These are phyloP conservation scores for Alternaria angustiovoidea DNA, from an alignment of 2,329 filamentous ascomycete species.

Conservation along the genomic window DNA sequence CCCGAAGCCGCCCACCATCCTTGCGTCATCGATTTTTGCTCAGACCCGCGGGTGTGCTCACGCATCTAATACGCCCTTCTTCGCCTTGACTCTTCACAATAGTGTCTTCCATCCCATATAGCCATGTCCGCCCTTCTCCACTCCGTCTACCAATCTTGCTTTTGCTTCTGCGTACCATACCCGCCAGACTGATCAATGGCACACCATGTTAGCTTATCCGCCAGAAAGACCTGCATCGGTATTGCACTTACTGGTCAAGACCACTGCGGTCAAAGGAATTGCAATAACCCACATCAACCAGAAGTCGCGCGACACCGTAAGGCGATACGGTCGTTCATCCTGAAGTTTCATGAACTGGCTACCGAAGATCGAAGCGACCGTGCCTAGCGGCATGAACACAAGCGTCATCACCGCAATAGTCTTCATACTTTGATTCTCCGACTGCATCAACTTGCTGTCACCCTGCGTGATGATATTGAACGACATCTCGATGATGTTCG, in stretches of 20 bases:
- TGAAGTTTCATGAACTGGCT: constrained; percentile 40
- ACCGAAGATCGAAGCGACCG: constrained; percentile 42
- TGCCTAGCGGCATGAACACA: constrained; percentile 54
- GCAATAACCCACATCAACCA: constrained; percentile 43
- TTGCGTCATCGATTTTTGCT: background rate
- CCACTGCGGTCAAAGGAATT: constrained; percentile 31
- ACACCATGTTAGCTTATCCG: background rate
- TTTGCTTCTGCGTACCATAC: constrained; percentile 35
- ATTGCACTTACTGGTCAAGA: constrained; percentile 14
- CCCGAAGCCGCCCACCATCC: background rate
- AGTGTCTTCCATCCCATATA: constrained; percentile 31
- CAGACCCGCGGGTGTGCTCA: background rate
- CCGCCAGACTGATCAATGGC: constrained; percentile 21
- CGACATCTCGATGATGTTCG: constrained; percentile 51
- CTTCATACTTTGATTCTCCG: constrained; percentile 56
- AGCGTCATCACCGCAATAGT: constrained; percentile 56
- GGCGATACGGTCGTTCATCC: constrained; percentile 27
- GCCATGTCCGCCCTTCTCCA: constrained; percentile 9
- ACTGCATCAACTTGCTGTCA: constrained; percentile 48
- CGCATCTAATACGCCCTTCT: background rate
- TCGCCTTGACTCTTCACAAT: background rate
- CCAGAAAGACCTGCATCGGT: background rate
- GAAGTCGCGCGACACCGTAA: constrained; percentile 39
- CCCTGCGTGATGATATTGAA: constrained; percentile 53
- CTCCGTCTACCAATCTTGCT: constrained; percentile 17